Evolutionary conservation across 805 yeast species (phyloP), one percentile per base, ranked within the genome.

Genomic region (Pichia ethanolica): DNA sequence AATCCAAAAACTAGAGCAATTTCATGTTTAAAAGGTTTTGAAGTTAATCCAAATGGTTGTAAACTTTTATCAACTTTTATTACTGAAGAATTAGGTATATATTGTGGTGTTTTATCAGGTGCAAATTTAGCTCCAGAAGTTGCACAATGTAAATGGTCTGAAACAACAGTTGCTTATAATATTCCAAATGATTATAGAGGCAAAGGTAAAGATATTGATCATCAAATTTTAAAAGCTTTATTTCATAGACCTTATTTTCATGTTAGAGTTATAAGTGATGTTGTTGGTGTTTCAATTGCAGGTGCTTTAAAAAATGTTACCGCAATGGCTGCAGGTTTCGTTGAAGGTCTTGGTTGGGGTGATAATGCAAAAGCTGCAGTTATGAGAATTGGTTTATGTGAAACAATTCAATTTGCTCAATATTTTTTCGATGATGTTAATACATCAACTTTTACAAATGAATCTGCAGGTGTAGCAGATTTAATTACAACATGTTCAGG

Each of bases 191-290:
- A 89, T 68, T 83, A 73, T 72, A 70, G 74, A 55, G 85, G 85
- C 47, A 71, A 71, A 45, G 90, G 89, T 50, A 64, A 70, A 54
- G 95, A 86, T 63, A 80, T 87, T 51, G 95, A 87, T 66, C 80
- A 81, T 55, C 67, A 67, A 39, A 78, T 86, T 35, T 73, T 91
- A 64, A 88, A 83, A 68, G 82, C 82, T 53, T 76, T 89, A 46
- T 91, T 93, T 86, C 98, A 93, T 76, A 83, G 98, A 74, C 91
- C 95, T 35, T 93, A 93, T 75, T 93, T 93, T 88, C 98, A 93
- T 70, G 99, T 93, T 38, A 78, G 87, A 63, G 95, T 91, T 52
- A 79, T 89, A 51, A 82, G 82, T 52, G 99, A 93, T 67, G 95
- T 91, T 50, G 95, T 95, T 27, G 99, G 99, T 66, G 93, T 89